Percentiles rank a stretch among this genome's conserved stretches.
Evolutionary conservation across 116 monocot genomes (phyloP).

Genomic region (Dioscorea cayenensis): DNA sequence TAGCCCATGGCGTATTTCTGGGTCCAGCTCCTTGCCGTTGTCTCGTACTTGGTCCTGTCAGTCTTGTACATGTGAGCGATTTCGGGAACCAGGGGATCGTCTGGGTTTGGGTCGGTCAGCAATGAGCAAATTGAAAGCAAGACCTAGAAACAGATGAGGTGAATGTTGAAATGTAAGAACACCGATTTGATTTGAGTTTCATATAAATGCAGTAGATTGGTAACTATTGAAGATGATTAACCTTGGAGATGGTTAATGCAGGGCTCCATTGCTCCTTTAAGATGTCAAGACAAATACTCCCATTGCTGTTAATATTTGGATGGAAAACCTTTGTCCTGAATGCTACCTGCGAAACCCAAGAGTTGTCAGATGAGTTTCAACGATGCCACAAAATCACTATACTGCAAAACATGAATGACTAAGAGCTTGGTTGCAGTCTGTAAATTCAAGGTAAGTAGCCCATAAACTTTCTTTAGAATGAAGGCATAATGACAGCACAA

Average conservation of each 20-base stretch:
- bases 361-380: too few relatives aligned
- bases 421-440: too few relatives aligned
- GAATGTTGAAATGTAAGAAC: too few relatives aligned
- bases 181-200: too few relatives aligned
- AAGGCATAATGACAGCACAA: too few relatives aligned
- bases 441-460: too few relatives aligned
- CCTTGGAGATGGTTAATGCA: slow-evolving; percentile 12
- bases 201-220: too few relatives aligned
- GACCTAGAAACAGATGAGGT: slow-evolving; percentile 4
- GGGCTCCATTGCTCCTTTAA: slow-evolving; percentile 13
- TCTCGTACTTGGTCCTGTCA: slow-evolving; percentile 26
- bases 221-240: background rate
- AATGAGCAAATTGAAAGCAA: slow-evolving; percentile 27
- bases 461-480: too few relatives aligned
- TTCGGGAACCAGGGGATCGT: slow-evolving; percentile 35
- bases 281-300: slow-evolving; percentile 11
- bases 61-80: slow-evolving; percentile 42
- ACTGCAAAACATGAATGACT: too few relatives aligned
- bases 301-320: background rate
- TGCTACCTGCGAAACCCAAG: slow-evolving; percentile 3
- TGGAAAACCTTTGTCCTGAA: slow-evolving; percentile 10
- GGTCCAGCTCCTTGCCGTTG: slow-evolving; percentile 32
- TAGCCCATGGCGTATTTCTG: slow-evolving; percentile 45
- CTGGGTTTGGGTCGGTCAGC: slow-evolving; percentile 27
- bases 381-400: too few relatives aligned